Conservation (phyloP, 2,329 filamentous ascomycete genomes). For the Colletotrichum agaves region DNA sequence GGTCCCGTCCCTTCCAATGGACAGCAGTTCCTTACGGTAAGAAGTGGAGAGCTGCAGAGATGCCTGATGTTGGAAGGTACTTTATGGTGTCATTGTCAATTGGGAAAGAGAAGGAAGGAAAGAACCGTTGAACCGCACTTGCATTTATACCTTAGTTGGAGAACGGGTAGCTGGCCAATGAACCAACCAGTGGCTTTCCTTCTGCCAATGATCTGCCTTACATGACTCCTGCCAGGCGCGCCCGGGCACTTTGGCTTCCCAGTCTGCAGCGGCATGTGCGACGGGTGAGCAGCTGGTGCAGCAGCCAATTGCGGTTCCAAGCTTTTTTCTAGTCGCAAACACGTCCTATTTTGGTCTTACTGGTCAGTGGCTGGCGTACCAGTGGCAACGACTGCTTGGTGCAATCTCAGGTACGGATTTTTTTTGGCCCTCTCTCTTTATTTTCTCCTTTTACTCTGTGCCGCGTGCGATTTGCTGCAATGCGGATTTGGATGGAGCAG, state of each 20-base stretch:
- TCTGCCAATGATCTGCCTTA: conserved; percentile 29
- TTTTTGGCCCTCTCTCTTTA: too few species aligned
- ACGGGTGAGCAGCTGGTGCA: neutral
- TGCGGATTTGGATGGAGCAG: neutral
- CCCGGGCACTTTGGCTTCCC: neutral
- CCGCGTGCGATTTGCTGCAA: neutral
- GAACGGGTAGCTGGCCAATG: too few species aligned
- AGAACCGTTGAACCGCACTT: neutral
- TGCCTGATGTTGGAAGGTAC: conserved; percentile 10
- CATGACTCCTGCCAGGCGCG: conserved; percentile 12
- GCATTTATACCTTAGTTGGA: too few species aligned
- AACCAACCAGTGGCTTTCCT: conserved; percentile 8
- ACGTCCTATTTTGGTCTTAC: neutral
- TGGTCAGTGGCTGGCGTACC: neutral
- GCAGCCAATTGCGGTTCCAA: neutral
- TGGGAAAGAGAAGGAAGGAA: neutral
- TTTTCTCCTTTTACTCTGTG: neutral
- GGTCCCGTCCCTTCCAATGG: too few species aligned
- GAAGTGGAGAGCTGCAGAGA: conserved; percentile 28
- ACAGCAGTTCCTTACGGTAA: neutral
- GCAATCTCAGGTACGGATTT: neutral
- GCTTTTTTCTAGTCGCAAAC: neutral
- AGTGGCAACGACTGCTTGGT: neutral
- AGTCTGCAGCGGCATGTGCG: conserved; percentile 14
- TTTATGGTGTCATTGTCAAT: neutral